Evolutionary conservation across 1,284 basidiomycete species (phyloP).

Genomic region (Cerrena zonata): DNA sequence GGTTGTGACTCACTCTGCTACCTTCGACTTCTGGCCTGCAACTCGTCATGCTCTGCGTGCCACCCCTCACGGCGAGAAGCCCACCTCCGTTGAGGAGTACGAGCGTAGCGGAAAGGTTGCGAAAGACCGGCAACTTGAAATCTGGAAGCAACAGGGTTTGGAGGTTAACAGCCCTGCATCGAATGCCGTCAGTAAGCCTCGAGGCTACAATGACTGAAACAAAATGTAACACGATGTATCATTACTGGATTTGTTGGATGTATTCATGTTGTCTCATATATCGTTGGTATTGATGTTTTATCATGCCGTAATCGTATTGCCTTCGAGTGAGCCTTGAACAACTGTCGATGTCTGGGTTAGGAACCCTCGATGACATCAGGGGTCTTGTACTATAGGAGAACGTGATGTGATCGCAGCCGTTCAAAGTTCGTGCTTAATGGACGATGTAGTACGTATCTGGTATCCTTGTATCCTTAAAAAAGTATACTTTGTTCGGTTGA

Average conservation of each 20-base stretch:
- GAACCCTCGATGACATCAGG: no score
- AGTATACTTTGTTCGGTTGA: no score
- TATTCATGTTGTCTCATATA: no score
- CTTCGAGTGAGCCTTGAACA: no score
- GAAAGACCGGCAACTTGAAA: conserved; percentile 59
- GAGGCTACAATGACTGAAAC: conserved; percentile 57
- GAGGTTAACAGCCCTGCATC: conserved; percentile 25
- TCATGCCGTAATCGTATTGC: no score
- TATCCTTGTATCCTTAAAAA: no score
- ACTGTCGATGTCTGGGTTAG: no score
- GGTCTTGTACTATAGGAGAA: no score
- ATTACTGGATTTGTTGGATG: neutral
- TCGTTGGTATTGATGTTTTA: no score
- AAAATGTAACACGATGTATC: neutral
- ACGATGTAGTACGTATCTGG: no score
- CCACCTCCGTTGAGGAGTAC: conserved; percentile 70
- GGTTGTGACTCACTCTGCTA: conserved; percentile 72
- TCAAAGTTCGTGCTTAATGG: no score
- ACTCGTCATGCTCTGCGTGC: conserved; percentile 73
- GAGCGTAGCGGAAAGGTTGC: conserved; percentile 60
- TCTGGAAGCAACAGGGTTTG: conserved; percentile 60
- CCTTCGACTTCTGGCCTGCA: conserved; percentile 71
- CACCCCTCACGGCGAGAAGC: conserved; percentile 77
- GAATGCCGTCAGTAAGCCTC: conserved; percentile 31
- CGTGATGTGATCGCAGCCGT: no score